These are phyloP conservation scores for Primulina eburnea DNA, from an alignment of 257 asterid species.

Conservation along the genomic window DNA sequence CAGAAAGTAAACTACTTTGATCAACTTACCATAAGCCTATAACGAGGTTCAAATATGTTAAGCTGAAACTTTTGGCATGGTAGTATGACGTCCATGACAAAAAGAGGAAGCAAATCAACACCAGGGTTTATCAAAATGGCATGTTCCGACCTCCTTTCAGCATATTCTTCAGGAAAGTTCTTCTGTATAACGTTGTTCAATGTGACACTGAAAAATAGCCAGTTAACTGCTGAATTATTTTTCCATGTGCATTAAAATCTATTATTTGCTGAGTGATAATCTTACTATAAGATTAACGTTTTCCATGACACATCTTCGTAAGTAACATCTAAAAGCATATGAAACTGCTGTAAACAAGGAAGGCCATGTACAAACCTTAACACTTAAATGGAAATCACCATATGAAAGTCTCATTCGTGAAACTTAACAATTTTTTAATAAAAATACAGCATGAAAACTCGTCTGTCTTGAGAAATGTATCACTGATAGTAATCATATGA, in stretches of 20 bases:
- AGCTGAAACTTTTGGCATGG: slow-evolving; percentile 96
- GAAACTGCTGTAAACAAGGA: slow-evolving; percentile 3
- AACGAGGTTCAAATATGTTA: slow-evolving; percentile 97
- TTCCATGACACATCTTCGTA: neutral
- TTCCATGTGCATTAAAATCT: slow-evolving; percentile 10
- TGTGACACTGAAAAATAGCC: slow-evolving; percentile 64
- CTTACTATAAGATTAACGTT: slow-evolving; percentile 6
- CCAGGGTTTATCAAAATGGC: slow-evolving; percentile 65
- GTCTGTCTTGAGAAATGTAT: neutral
- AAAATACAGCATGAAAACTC: neutral
- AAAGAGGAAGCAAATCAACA: slow-evolving; percentile 84
- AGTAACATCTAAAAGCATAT: slow-evolving; percentile 14
- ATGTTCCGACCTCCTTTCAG: slow-evolving; percentile 80
- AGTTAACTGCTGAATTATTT: slow-evolving; percentile 26
- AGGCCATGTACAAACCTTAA: slow-evolving; percentile 2
- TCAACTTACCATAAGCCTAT: slow-evolving; percentile 90
- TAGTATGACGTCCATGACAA: slow-evolving; percentile 92
- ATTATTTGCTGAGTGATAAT: slow-evolving; percentile 6
- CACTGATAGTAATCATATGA: neutral
- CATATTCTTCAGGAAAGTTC: slow-evolving; percentile 86
- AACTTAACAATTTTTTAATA: neutral
- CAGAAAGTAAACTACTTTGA: slow-evolving; percentile 4
- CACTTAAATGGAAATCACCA: neutral
- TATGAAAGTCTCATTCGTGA: neutral
- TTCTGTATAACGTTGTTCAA: slow-evolving; percentile 86